phyloP scores from a whole-genome alignment of 2,329 filamentous ascomycete genomes.

The Ophiostoma angusticollis region DNA sequence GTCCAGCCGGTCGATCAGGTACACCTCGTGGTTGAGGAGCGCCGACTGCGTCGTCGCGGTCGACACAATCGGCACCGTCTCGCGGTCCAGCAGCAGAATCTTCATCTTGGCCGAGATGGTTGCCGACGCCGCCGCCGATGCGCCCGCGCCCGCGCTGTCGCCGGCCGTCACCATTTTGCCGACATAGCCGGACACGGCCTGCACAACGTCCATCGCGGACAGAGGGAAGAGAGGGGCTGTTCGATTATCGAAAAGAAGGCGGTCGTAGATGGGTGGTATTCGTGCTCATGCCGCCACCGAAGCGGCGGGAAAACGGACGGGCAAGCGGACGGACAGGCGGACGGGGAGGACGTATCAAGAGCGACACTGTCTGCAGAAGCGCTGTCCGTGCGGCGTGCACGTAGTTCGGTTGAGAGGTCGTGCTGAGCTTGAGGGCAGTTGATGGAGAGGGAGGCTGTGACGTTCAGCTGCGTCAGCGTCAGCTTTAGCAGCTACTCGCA shows the following conservation, averaged over 20 bases:
- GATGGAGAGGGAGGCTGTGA: conserved; percentile 8
- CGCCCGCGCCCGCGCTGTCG: conserved; percentile 47
- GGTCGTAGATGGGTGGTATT: neutral
- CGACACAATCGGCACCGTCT: conserved; percentile 88
- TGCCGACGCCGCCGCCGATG: conserved; percentile 46
- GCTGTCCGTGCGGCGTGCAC: no score
- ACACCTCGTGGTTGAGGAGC: conserved; percentile 90
- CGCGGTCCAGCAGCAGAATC: conserved; percentile 82
- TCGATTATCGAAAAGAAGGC: neutral
- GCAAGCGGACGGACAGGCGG: no score
- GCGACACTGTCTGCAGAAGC: no score
- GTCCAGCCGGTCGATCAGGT: conserved; percentile 91
- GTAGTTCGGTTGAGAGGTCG: no score
- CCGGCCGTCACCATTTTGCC: conserved; percentile 86
- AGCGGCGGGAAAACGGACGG: neutral
- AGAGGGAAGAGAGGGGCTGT: neutral
- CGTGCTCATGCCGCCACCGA: conserved; percentile 2
- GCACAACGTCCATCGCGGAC: conserved; percentile 77
- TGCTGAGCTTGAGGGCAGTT: no score
- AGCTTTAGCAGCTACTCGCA: conserved; percentile 1
- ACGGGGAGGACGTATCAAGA: no score
- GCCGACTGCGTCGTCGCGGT: conserved; percentile 92
- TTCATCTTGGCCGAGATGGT: conserved; percentile 87
- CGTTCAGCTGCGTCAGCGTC: conserved; percentile 5
- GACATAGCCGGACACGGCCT: conserved; percentile 88